These are phyloP conservation scores for Komagataella phaffii DNA, from an alignment of 805 yeast species.

Conservation along the genomic window DNA sequence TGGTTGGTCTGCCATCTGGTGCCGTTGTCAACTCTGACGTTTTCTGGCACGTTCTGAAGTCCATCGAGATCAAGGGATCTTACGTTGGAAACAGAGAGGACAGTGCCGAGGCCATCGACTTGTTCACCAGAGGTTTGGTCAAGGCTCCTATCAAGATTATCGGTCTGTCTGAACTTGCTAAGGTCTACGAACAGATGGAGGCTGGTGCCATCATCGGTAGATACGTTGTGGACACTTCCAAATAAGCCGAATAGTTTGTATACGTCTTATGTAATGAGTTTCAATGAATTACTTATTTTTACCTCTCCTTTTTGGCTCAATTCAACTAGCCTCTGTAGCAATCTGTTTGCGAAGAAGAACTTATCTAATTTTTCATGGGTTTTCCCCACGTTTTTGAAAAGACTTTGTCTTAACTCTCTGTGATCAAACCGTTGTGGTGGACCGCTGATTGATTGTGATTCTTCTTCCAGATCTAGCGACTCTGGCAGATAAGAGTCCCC, in stretches of 20 bases:
- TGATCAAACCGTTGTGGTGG: background rate
- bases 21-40: conserved; percentile 39
- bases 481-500: conserved; percentile 10
- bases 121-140: conserved; percentile 37
- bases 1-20: conserved; percentile 52
- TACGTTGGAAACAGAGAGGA: conserved; percentile 52
- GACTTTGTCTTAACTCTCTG: background rate
- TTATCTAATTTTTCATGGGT: background rate
- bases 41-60: conserved; percentile 40
- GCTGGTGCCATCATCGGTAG: conserved; percentile 51
- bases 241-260: conserved; percentile 10
- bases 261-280: background rate
- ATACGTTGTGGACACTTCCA: conserved; percentile 47
- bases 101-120: conserved; percentile 43
- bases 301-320: background rate
- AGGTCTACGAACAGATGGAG: conserved; percentile 40
- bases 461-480: background rate
- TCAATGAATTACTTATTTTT: background rate
- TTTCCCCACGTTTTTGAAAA: background rate
- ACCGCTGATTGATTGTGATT: background rate
- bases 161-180: conserved; percentile 35
- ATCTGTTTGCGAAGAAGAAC: background rate
- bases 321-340: background rate
- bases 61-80: conserved; percentile 41
- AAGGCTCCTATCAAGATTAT: conserved; percentile 41